These are phyloP conservation scores for Heterobasidion occidentale DNA, from an alignment of 1,284 basidiomycete genomes.

Conservation along the genomic window DNA sequence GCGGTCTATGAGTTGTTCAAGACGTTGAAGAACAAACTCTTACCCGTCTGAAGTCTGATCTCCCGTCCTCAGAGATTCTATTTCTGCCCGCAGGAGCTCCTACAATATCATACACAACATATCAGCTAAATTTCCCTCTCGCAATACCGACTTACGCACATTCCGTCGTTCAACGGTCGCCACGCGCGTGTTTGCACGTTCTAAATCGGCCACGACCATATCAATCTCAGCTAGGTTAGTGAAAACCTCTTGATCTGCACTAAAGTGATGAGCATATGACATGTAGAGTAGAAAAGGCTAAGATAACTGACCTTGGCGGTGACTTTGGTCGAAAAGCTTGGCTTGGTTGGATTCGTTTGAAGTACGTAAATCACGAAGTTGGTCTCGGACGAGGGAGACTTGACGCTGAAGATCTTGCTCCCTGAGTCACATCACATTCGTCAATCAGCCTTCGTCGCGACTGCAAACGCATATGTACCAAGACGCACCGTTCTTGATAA, in stretches of 20 bases:
- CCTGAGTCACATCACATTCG: conserved; percentile 30
- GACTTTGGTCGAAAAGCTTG: conserved; percentile 81
- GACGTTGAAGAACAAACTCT: conserved; percentile 12
- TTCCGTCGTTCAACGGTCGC: conserved; percentile 90
- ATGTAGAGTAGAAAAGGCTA: not conserved
- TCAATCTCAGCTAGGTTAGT: conserved; percentile 87
- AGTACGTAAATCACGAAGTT: conserved; percentile 82
- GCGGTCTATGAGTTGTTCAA: not conserved
- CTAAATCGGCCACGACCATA: conserved; percentile 87
- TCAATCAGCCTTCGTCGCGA: not conserved
- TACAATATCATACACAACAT: conserved; percentile 20
- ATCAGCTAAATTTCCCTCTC: not conserved
- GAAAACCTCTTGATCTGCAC: conserved; percentile 82
- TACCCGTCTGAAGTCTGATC: conserved; percentile 72
- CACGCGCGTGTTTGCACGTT: conserved; percentile 87
- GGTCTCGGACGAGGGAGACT: conserved; percentile 76
- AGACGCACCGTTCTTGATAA: conserved; percentile 82
- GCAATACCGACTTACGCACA: conserved; percentile 32
- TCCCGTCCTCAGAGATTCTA: conserved; percentile 81
- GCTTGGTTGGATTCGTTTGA: conserved; percentile 92
- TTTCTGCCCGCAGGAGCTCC: conserved; percentile 90
- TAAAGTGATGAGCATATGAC: not conserved
- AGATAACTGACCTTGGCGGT: conserved; percentile 63
- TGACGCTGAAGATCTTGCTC: conserved; percentile 90
- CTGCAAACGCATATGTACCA: not conserved